A percentile compares a stretch with the other conserved stretches of the same genome.
Conservation (phyloP, 2,329 filamentous ascomycete species). For the Ophiostoma quercus region DNA sequence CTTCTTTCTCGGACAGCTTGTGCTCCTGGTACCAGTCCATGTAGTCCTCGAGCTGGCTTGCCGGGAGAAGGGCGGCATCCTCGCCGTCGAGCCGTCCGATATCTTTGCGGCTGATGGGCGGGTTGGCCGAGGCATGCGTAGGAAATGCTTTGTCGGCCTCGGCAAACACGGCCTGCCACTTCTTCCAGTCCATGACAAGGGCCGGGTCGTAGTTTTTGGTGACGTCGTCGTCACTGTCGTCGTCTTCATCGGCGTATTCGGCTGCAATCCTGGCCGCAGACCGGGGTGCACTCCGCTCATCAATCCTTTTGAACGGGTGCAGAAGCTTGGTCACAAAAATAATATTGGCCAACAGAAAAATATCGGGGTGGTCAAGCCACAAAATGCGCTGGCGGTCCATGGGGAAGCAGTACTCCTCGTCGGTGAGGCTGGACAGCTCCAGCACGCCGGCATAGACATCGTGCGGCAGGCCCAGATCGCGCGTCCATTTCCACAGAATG, state of each 20-base stretch:
- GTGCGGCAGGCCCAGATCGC: conserved; percentile 67
- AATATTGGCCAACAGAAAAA: conserved; percentile 64
- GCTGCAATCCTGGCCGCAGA: conserved; percentile 26
- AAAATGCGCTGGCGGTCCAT: conserved; percentile 42
- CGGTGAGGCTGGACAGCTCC: conserved; percentile 45
- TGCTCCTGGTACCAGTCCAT: conserved; percentile 72
- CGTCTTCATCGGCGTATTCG: conserved; percentile 30
- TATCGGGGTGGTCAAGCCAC: conserved; percentile 64
- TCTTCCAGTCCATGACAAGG: conserved; percentile 64
- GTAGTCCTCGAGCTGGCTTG: conserved; percentile 63
- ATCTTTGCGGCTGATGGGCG: conserved; percentile 17
- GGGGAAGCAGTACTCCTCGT: conserved; percentile 55
- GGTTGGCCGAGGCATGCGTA: conserved; percentile 19
- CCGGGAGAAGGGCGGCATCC: conserved; percentile 39
- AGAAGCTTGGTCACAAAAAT: conserved; percentile 73
- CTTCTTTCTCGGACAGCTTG: conserved; percentile 37
- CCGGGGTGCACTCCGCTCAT: conserved; percentile 28
- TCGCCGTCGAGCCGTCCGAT: background rate
- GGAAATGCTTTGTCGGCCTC: conserved; percentile 24
- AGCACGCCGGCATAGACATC: conserved; percentile 59
- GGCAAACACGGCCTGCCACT: conserved; percentile 56
- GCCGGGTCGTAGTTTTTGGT: conserved; percentile 48
- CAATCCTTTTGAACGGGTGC: conserved; percentile 58
- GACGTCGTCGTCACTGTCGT: conserved; percentile 27
- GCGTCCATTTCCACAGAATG: conserved; percentile 64